Percentiles rank a stretch among this genome's conserved stretches.
Conservation (phyloP, 2,329 filamentous ascomycete genomes). For the Cordyceps farinosa region DNA sequence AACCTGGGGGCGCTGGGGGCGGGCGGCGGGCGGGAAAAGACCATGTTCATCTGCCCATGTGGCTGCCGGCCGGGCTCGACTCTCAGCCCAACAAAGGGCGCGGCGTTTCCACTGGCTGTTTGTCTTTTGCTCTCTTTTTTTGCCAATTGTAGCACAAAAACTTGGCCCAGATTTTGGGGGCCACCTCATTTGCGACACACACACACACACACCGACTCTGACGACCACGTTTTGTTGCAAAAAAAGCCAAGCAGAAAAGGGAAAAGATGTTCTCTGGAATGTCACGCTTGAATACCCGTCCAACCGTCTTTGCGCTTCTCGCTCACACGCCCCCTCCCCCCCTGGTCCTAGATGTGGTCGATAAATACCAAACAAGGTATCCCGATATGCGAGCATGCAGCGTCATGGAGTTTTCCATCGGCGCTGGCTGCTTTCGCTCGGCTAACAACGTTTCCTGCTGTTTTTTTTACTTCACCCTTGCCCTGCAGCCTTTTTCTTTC, state of each 20-base stretch:
- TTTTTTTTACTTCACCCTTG: not conserved
- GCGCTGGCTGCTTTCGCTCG: not conserved
- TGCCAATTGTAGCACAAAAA: too few species aligned
- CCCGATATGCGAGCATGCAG: slow-evolving; percentile 2
- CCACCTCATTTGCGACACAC: too few species aligned
- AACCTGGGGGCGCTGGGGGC: too few species aligned
- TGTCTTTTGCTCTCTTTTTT: too few species aligned
- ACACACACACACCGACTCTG: too few species aligned
- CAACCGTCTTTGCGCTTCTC: not conserved
- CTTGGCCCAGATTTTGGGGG: too few species aligned
- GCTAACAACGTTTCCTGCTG: not conserved
- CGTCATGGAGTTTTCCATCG: not conserved
- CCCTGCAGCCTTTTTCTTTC: not conserved
- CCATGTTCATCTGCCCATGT: slow-evolving; percentile 2
- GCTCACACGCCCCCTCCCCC: not conserved
- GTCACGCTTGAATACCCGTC: too few species aligned
- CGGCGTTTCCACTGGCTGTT: too few species aligned
- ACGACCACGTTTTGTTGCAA: too few species aligned
- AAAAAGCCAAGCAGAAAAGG: too few species aligned
- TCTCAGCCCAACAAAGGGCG: slow-evolving; percentile 3
- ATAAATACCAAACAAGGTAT: not conserved
- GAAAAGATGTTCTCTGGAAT: too few species aligned
- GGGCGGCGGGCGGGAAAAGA: not conserved
- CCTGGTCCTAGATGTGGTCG: too few species aligned
- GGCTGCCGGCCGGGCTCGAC: slow-evolving; percentile 3